These are phyloP conservation scores for Pythium scleroteichum DNA, from an alignment of 352 stramenopile genomes.

Conservation along the genomic window DNA sequence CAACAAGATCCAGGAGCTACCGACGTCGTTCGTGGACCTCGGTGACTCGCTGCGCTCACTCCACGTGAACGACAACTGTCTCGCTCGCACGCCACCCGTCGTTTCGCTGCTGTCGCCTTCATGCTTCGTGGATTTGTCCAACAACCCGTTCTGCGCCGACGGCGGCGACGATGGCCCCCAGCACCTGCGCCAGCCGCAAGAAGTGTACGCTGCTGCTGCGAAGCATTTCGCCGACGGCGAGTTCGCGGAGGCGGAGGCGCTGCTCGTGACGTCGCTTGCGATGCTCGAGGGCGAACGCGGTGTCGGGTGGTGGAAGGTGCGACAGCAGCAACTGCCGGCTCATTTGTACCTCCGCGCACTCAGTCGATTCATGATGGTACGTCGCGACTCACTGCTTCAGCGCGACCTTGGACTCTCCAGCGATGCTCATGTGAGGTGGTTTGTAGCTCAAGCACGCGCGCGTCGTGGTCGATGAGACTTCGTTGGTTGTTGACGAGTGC, in stretches of 20 bases:
- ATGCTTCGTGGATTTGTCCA: slow-evolving; percentile 60
- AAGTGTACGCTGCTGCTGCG: slow-evolving; percentile 29
- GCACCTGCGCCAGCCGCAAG: slow-evolving; percentile 10
- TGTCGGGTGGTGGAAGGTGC: slow-evolving; percentile 22
- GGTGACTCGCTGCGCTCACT: slow-evolving; percentile 37
- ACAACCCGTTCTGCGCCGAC: slow-evolving; percentile 56
- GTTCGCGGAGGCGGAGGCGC: slow-evolving; percentile 31
- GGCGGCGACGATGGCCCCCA: background rate
- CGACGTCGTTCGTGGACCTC: slow-evolving; percentile 51
- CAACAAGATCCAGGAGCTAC: slow-evolving; percentile 47
- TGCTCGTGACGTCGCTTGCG: slow-evolving; percentile 35
- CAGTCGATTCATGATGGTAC: slow-evolving; percentile 46
- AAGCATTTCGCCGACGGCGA: slow-evolving; percentile 32
- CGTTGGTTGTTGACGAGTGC: slow-evolving; percentile 10
- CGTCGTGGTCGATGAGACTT: slow-evolving; percentile 25
- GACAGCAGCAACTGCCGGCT: slow-evolving; percentile 25
- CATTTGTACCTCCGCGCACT: slow-evolving; percentile 46
- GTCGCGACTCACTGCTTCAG: background rate
- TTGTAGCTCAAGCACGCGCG: slow-evolving; percentile 19
- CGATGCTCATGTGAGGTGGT: background rate
- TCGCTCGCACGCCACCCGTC: slow-evolving; percentile 34
- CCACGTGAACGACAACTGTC: slow-evolving; percentile 47
- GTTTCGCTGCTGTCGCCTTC: slow-evolving; percentile 16
- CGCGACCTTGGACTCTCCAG: too few relatives aligned
- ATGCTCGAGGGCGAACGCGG: slow-evolving; percentile 10